Evolutionary conservation across 768 basidiomycete genomes (phyloP).

Genomic region (Chlorophyllum brunneum): DNA sequence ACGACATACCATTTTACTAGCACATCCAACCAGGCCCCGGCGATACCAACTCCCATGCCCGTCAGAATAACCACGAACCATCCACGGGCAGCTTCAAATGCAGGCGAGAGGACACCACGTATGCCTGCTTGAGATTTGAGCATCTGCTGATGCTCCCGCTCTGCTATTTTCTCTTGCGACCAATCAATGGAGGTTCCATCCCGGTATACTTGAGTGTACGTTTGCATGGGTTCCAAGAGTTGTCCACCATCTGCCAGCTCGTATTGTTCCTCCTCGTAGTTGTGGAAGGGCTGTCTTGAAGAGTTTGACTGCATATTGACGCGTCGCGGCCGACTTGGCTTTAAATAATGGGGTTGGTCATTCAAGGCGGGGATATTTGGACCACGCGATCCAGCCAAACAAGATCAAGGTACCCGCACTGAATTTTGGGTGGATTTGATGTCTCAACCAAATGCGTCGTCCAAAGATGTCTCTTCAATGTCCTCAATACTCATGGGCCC

Average conservation of each 20-base stretch:
- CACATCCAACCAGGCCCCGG: conserved; percentile 71
- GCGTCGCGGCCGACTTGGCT: background rate
- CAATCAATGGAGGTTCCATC: conserved; percentile 69
- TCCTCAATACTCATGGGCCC: conserved; percentile 59
- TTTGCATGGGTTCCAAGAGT: conserved; percentile 24
- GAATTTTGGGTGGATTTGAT: background rate
- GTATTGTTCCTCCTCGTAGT: conserved; percentile 28
- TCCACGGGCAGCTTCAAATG: conserved; percentile 53
- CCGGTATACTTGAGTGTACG: conserved; percentile 38
- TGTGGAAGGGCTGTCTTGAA: background rate
- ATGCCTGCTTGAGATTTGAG: conserved; percentile 50
- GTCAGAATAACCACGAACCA: conserved; percentile 69
- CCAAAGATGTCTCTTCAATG: conserved; percentile 41
- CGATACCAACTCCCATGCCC: conserved; percentile 62
- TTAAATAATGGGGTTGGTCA: background rate
- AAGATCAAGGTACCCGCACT: background rate
- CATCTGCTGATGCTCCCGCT: conserved; percentile 51
- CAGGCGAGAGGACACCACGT: conserved; percentile 50
- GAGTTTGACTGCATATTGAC: background rate
- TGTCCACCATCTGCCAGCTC: conserved; percentile 44
- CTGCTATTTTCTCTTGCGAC: conserved; percentile 60
- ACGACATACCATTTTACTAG: conserved; percentile 62
- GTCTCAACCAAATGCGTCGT: conserved; percentile 12
- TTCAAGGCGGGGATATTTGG: background rate
- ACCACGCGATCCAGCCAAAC: conserved; percentile 10